These are phyloP conservation scores for Saccharomycopsis amapae DNA, from an alignment of 805 yeast species.

Conservation along the genomic window DNA sequence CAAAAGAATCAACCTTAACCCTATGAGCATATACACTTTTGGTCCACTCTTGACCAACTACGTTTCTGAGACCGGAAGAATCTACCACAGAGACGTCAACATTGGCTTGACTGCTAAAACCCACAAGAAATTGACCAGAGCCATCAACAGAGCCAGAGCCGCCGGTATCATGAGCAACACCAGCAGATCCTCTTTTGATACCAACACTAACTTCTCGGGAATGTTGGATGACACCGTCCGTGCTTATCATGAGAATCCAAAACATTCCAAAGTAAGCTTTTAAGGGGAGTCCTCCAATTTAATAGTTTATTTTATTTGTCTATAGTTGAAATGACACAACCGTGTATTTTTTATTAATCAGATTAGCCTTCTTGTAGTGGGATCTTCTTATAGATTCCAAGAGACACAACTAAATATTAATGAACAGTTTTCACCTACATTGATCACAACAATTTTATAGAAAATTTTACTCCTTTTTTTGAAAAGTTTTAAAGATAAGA, in stretches of 20 bases:
- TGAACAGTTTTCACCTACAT: no score
- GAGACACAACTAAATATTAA: no score
- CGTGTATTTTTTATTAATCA: no score
- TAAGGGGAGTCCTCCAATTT: no score
- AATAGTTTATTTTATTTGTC: no score
- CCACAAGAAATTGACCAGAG: slow-evolving; percentile 66
- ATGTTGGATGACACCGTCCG: neutral
- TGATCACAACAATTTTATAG: no score
- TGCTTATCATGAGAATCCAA: slow-evolving; percentile 1
- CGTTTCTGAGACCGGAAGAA: slow-evolving; percentile 66
- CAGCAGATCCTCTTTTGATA: neutral
- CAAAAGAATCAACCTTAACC: slow-evolving; percentile 50
- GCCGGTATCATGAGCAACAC: slow-evolving; percentile 53
- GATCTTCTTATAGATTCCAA: no score
- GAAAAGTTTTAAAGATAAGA: no score
- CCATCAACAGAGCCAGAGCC: slow-evolving; percentile 72
- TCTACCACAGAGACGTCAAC: slow-evolving; percentile 62
- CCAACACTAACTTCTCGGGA: neutral
- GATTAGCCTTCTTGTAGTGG: no score
- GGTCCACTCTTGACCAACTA: slow-evolving; percentile 64
- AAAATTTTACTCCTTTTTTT: no score
- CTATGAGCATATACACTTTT: slow-evolving; percentile 61
- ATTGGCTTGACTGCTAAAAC: slow-evolving; percentile 53
- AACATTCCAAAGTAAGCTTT: no score
- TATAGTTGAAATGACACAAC: no score